Base-by-base conservation (phyloP, 108 stramenopile genomes). In the Nitzschia sp. region DNA sequence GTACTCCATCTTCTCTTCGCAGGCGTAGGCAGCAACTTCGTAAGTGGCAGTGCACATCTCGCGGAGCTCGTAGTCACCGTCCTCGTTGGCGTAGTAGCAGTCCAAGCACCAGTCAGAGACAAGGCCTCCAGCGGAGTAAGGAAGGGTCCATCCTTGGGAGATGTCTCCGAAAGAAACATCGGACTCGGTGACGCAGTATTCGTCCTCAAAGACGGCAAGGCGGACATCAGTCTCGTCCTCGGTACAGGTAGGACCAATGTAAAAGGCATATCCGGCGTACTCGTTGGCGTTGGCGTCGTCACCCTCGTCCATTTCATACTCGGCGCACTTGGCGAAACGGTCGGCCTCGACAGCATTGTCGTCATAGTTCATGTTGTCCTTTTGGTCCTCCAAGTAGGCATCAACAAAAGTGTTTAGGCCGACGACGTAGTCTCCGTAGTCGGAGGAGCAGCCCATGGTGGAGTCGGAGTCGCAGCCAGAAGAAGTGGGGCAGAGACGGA, bases 351-450 rank as follows among this genome's bases (percentile, higher is more conserved):
- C 53, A n/a, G n/a, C n/a, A 22, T 69, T 51, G 63, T 79, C 68
- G 41, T 67, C 71, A 42, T 51, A 57, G 6, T 61, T 21, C 14
- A 53, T 62, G 56, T 73, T 60, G 29, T 79, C 72, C 7, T 42
- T 38, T 37, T 80, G 63, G 40, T 71, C 73, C 29, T 80, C 65
- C 12, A 74, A 57, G 73, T 74, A 80, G 40, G 73, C 79, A 29
- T 73, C 57, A 17, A 80, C 79, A 63, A 67, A 80, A 22, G 67
- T 60, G 53, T 34, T 40, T n/a, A 81, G 42, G 41, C 70, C 70
- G 24, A 81, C 80, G 51, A 72, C 70, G 20, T 64, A 69, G 51
- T 81, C 80, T 53, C 75, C 80, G 58, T 76, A 71, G 46, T 75
- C 75, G 14, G 11, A n/a, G 14, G 19, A 59, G 75, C 80, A 81